Conservation (phyloP, 495 filamentous ascomycete genomes). For the Xylaria castorea region DNA sequence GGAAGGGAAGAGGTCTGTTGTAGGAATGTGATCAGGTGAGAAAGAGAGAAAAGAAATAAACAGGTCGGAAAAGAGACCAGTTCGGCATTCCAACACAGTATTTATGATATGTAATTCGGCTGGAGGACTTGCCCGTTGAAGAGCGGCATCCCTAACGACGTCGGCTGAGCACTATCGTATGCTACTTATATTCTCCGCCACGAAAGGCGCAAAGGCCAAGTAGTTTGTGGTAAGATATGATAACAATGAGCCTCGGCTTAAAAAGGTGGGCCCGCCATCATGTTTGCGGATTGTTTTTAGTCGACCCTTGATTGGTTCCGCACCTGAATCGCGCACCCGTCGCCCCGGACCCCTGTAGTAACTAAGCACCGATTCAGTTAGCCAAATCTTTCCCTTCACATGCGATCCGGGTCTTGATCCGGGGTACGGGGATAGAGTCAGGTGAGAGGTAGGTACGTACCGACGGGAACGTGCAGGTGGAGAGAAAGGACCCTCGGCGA, state of each 20-base stretch:
- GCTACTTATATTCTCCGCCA: background rate
- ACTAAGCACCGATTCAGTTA: constrained; percentile 6
- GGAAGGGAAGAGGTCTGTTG: background rate
- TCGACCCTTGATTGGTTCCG: constrained; percentile 2
- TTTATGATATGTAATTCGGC: constrained; percentile 14
- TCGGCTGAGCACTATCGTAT: constrained; percentile 10
- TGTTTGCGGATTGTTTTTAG: constrained; percentile 3
- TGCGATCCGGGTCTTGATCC: background rate
- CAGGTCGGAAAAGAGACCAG: background rate
- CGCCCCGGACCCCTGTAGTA: background rate
- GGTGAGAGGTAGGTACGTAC: background rate
- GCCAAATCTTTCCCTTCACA: constrained; percentile 12
- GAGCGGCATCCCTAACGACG: constrained; percentile 5
- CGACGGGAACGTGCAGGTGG: background rate
- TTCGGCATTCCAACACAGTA: constrained; percentile 15
- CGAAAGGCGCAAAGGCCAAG: background rate
- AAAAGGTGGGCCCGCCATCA: background rate
- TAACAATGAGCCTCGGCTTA: constrained; percentile 23
- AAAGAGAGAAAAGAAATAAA: background rate
- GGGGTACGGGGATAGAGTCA: constrained; percentile 13
- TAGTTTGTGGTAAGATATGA: constrained; percentile 7
- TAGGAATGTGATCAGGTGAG: background rate
- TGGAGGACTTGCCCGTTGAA: background rate
- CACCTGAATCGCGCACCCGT: background rate
- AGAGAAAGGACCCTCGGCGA: background rate